Percentiles rank a stretch among this genome's conserved stretches.
phyloP scores from a whole-genome alignment of 2,329 filamentous ascomycete genomes.

The Sclerotinia sclerotiorum region DNA sequence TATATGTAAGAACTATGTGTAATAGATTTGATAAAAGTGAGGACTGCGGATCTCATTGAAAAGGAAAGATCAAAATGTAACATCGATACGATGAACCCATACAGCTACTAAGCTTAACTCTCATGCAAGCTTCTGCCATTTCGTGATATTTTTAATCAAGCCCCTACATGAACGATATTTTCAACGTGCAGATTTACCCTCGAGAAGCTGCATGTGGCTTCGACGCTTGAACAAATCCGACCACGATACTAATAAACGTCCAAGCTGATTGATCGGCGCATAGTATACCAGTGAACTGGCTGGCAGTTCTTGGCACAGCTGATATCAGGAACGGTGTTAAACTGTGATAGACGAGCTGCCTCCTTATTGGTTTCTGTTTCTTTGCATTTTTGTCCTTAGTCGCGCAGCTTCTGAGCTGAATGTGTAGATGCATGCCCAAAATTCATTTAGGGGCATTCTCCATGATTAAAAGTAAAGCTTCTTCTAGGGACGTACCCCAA shows the following conservation, averaged over 20 bases:
- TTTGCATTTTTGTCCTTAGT: background rate
- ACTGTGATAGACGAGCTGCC: constrained; percentile 17
- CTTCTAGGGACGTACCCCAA: background rate
- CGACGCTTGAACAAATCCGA: constrained; percentile 2
- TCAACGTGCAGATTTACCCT: background rate
- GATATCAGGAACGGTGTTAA: constrained; percentile 18
- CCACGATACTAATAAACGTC: background rate
- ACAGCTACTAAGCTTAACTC: background rate
- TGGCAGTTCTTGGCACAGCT: constrained; percentile 7
- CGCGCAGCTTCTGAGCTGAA: constrained; percentile 11
- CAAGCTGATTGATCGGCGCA: constrained; percentile 1
- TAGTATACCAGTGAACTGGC: background rate
- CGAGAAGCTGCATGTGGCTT: constrained; percentile 12
- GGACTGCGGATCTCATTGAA: background rate
- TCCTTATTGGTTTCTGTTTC: constrained; percentile 8
- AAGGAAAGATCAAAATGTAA: background rate
- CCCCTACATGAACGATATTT: background rate
- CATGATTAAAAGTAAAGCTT: background rate
- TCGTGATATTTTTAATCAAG: background rate
- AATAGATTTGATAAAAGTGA: constrained; percentile 2
- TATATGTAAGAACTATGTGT: background rate
- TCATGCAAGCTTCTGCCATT: background rate
- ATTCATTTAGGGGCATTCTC: background rate
- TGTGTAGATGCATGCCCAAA: background rate
- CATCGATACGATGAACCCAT: background rate